A percentile compares a stretch with the other conserved stretches of the same genome.
These are phyloP conservation scores for Paramecium octaurelia DNA, from an alignment of 73 alveolate genomes.

Conservation along the genomic window DNA sequence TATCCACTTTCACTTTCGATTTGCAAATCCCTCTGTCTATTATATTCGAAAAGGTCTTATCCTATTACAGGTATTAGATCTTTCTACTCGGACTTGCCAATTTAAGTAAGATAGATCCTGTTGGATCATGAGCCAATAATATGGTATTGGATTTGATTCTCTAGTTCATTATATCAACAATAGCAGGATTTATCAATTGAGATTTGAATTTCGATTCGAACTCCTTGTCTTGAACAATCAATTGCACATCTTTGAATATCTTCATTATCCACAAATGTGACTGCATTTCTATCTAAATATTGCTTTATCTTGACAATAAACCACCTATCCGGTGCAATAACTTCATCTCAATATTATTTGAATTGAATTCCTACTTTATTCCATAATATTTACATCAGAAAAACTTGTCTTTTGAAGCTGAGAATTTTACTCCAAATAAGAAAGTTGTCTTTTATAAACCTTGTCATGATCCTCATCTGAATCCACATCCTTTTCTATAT, in stretches of 20 bases:
- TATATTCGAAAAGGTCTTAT: background rate
- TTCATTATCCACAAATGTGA: background rate
- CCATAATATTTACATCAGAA: constrained; percentile 17
- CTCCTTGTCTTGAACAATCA: background rate
- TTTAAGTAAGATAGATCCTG: constrained; percentile 16
- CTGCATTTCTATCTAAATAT: background rate
- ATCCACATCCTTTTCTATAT: background rate
- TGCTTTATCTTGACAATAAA: background rate
- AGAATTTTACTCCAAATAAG: background rate
- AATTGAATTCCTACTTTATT: constrained; percentile 28
- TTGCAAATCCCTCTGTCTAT: background rate
- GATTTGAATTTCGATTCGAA: background rate
- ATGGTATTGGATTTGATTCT: background rate
- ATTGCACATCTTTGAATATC: background rate
- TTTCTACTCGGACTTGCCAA: background rate
- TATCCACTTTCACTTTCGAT: background rate
- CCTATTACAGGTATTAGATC: background rate
- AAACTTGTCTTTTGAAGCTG: constrained; percentile 12
- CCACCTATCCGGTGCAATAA: constrained; percentile 9
- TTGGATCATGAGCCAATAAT: constrained; percentile 38
- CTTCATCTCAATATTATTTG: background rate
- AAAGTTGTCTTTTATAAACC: background rate
- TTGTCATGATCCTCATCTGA: background rate
- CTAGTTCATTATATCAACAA: background rate
- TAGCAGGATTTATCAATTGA: background rate